phyloP scores from a whole-genome alignment of 768 basidiomycete genomes.

The Kwoniella newhampshirensis region DNA sequence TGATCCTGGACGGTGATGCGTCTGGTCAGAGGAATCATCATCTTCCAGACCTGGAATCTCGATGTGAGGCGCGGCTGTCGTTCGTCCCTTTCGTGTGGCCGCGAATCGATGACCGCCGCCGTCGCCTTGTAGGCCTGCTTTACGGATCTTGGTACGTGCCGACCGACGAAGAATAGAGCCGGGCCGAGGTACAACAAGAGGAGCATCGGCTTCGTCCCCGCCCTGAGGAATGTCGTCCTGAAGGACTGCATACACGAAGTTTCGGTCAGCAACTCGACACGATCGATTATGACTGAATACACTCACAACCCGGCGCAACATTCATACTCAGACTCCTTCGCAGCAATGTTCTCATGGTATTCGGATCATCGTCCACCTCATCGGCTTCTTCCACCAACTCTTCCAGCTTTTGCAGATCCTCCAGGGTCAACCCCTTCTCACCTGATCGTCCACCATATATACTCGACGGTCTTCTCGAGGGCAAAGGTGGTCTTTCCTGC shows the following conservation, averaged over 20 bases:
- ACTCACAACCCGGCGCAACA: conserved; percentile 77
- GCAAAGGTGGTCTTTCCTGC: conserved; percentile 59
- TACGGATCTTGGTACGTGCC: conserved; percentile 93
- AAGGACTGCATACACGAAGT: conserved; percentile 21
- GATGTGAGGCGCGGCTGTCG: conserved; percentile 36
- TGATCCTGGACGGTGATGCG: conserved; percentile 13
- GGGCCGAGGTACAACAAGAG: conserved; percentile 80
- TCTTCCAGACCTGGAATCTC: conserved; percentile 32
- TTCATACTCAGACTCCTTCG: conserved; percentile 86
- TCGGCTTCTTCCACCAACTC: conserved; percentile 87
- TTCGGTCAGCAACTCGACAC: background rate
- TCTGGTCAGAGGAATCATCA: conserved; percentile 20
- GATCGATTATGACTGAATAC: conserved; percentile 2
- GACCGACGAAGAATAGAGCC: conserved; percentile 86
- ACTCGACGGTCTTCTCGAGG: conserved; percentile 61
- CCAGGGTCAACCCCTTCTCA: conserved; percentile 80
- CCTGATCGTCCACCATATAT: conserved; percentile 64
- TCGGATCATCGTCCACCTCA: conserved; percentile 72
- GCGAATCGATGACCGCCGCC: conserved; percentile 80
- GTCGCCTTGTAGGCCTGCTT: conserved; percentile 71
- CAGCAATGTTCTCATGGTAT: conserved; percentile 72
- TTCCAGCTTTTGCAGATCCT: conserved; percentile 91
- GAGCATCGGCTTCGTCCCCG: conserved; percentile 77
- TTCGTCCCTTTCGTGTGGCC: conserved; percentile 57
- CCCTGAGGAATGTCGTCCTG: conserved; percentile 38